Base-by-base conservation (phyloP, 1,284 basidiomycete genomes). In the Rhodotorula sp. region DNA sequence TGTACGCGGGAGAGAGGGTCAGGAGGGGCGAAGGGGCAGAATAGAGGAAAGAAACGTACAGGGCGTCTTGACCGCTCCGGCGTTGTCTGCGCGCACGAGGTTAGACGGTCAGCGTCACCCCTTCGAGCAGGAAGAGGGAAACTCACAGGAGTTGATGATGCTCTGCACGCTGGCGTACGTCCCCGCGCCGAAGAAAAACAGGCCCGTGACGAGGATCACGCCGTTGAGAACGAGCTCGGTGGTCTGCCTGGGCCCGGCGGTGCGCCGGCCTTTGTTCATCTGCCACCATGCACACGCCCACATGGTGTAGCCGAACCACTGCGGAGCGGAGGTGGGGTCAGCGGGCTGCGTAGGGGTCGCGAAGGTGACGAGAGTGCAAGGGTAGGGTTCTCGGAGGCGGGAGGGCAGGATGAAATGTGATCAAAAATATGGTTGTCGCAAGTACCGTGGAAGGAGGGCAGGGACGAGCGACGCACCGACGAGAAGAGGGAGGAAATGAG, bases 141-240 rank as follows among this genome's bases (percentile, higher is more conserved):
- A 67, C 61, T 17, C 37, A 62, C 61, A 85, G 53, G 81, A 81
- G 71, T 83, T 77, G 76, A 83, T 81, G 78, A 86, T 85, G 17
- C 82, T 82, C 63, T 85, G 78, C 12, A 85, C 79, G 22, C 81
- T 78, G n/a, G 84, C 81, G 72, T 84, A 85, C 2, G 84, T 80
- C 0, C 85, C 85, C 0, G 84, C 83, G 3, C 82, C 84, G 34
- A 85, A 80, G 76, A 85, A 81, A 77, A 85, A 83, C 32, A 67
- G n/a, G 25, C 63, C 46, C 32, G 57, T 27, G 34, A 36, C 7
- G 34, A 58, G n/a, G 27, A 44, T 53, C 44, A 61, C 25, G 25
- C 44, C 46, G n/a, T 21, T 39, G 32, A 71, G 19, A 29, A 75
- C 48, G 6, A 76, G 76, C 70, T 80, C 79, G 37, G 54, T 21